Evolutionary conservation across 2,329 filamentous ascomycete genomes (phyloP).

Genomic region (Cordyceps cicadae): DNA sequence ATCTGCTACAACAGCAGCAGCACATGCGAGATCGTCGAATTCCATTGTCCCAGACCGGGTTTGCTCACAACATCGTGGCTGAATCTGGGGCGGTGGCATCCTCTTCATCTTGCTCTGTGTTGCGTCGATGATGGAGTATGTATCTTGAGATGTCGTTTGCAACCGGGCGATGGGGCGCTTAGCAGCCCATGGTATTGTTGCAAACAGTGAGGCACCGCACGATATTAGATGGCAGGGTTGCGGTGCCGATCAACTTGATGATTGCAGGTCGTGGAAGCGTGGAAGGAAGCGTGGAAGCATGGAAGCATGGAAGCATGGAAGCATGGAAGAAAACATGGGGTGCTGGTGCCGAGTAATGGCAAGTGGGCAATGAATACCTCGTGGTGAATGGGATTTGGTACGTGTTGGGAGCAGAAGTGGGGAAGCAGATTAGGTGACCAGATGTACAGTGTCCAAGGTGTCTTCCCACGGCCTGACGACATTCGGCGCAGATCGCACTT

Average conservation of each 20-base stretch:
- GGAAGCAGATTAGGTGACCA: background rate
- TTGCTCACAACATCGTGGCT: background rate
- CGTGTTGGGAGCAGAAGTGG: background rate
- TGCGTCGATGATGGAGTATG: background rate
- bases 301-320: background rate
- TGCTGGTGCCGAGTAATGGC: background rate
- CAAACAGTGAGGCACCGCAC: background rate
- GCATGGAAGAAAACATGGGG: background rate
- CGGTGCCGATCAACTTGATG: background rate
- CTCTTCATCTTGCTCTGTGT: background rate
- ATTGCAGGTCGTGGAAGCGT: background rate
- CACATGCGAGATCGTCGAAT: background rate
- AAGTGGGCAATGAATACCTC: background rate
- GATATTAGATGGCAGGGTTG: background rate
- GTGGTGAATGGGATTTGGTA: background rate
- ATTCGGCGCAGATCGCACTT: slow-evolving; percentile 4
- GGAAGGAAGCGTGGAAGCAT: slow-evolving; percentile 8
- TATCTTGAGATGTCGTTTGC: background rate
- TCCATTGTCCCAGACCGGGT: background rate
- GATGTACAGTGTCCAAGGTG: background rate
- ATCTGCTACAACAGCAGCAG: background rate
- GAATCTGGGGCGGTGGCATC: background rate
- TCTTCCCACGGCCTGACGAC: slow-evolving; percentile 5
- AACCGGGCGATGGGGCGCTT: background rate
- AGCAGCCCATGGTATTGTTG: background rate